Conservation (phyloP, 441 rosid species). For the Adansonia madagascariensis region DNA sequence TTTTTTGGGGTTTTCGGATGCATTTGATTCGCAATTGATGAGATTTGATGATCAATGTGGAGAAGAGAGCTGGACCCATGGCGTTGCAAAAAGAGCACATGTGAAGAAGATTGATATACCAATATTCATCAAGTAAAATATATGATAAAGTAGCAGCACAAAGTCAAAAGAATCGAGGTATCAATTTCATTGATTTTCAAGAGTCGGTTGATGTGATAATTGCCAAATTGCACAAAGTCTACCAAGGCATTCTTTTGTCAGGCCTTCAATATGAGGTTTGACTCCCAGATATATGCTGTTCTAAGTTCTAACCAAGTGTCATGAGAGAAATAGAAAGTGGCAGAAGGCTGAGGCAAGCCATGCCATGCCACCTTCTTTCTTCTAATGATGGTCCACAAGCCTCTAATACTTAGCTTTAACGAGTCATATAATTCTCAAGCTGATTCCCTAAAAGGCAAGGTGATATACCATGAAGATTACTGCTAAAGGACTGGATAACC, state of each 20-base stretch:
- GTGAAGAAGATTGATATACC: background rate
- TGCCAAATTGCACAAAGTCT: constrained; percentile 6
- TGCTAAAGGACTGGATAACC: too few species aligned
- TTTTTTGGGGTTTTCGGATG: background rate
- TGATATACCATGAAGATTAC: constrained; percentile 12
- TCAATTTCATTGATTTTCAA: background rate
- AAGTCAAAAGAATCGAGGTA: constrained; percentile 12
- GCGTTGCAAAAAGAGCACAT: background rate
- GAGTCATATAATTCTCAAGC: background rate
- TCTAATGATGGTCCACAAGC: constrained; percentile 37
- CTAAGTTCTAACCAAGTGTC: constrained; percentile 49
- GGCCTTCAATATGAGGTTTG: constrained; percentile 54
- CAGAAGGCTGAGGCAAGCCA: background rate
- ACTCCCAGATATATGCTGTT: constrained; percentile 37
- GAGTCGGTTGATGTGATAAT: background rate
- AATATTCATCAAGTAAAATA: too few species aligned
- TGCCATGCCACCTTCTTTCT: constrained; percentile 27
- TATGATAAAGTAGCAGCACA: background rate
- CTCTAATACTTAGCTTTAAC: background rate
- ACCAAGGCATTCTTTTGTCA: constrained; percentile 25
- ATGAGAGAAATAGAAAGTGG: constrained; percentile 38
- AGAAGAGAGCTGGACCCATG: background rate
- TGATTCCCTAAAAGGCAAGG: constrained; percentile 2
- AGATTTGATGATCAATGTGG: constrained; percentile 19
- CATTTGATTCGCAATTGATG: constrained; percentile 27